Conservation (phyloP, 2,329 filamentous ascomycete species). For the Arthrobotrys musiformis region DNA sequence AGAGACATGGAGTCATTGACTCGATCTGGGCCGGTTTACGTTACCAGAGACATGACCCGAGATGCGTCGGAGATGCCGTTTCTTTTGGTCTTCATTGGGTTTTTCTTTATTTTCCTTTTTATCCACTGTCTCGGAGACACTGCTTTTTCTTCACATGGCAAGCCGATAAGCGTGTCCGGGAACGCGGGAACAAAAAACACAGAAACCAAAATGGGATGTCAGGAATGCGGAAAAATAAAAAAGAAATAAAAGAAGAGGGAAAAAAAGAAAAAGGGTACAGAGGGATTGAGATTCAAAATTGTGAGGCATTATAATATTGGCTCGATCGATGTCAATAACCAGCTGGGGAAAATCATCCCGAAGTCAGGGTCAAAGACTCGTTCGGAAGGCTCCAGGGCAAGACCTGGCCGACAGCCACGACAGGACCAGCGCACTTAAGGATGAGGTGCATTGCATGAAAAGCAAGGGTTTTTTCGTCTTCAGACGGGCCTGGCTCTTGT, state of each 20-base stretch:
- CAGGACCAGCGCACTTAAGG: not conserved
- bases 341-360: constrained; percentile 27
- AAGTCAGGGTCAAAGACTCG: not conserved
- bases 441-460: constrained; percentile 22
- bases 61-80: constrained; percentile 31
- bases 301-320: constrained; percentile 14
- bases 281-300: not conserved
- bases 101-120: not conserved
- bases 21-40: not conserved
- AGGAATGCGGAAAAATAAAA: constrained; percentile 1
- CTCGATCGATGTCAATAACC: not conserved
- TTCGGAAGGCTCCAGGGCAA: constrained; percentile 41
- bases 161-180: constrained; percentile 18
- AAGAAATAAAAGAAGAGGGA: too few relatives aligned
- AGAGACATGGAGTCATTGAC: not conserved
- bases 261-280: too few relatives aligned
- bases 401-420: not conserved
- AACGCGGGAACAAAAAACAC: not conserved
- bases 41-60: constrained; percentile 7
- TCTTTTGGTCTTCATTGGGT: constrained; percentile 6
- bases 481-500: not conserved
- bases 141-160: constrained; percentile 25
- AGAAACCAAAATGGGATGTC: not conserved
- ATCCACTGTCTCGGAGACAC: constrained; percentile 12
- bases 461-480: not conserved